phyloP scores from a whole-genome alignment of 768 basidiomycete species.

The Paxillus ammoniavirescens region DNA sequence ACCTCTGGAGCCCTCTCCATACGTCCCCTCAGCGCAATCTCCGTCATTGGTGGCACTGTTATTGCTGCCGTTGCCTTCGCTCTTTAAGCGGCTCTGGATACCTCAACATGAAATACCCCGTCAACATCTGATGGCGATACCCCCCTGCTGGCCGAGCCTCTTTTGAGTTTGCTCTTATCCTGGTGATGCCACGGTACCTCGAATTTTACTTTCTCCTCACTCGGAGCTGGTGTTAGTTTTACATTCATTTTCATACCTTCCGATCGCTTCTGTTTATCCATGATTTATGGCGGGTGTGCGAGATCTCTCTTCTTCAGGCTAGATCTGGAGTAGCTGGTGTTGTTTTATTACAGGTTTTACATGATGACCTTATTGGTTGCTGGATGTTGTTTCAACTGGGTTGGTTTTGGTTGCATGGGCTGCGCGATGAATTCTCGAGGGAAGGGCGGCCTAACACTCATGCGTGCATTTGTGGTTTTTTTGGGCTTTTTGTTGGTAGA shows the following conservation, averaged over 20 bases:
- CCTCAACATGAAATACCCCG: slow-evolving; percentile 31
- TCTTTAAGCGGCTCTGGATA: slow-evolving; percentile 17
- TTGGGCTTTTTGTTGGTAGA: not conserved
- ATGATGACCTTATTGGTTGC: not conserved
- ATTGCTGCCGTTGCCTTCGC: slow-evolving; percentile 22
- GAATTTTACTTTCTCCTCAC: not conserved
- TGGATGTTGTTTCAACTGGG: slow-evolving; percentile 12
- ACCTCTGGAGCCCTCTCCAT: slow-evolving; percentile 25
- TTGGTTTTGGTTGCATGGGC: slow-evolving; percentile 10
- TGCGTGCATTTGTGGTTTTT: not conserved
- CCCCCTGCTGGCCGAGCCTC: slow-evolving; percentile 37
- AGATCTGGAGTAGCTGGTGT: slow-evolving; percentile 9
- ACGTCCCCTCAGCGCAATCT: slow-evolving; percentile 19
- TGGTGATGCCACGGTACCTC: slow-evolving; percentile 17
- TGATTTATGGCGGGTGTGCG: slow-evolving; percentile 10
- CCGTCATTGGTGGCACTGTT: slow-evolving; percentile 21
- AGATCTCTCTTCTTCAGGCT: slow-evolving; percentile 4
- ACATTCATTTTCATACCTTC: not conserved
- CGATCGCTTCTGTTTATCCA: slow-evolving; percentile 8
- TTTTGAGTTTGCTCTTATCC: slow-evolving; percentile 13
- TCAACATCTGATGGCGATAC: slow-evolving; percentile 36
- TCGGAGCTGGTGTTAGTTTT: slow-evolving; percentile 12
- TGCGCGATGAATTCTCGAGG: slow-evolving; percentile 1
- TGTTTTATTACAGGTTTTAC: slow-evolving; percentile 5
- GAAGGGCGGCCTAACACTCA: not conserved